These are phyloP conservation scores for Lactifluus echinatus DNA, from an alignment of 768 basidiomycete species.

Conservation along the genomic window DNA sequence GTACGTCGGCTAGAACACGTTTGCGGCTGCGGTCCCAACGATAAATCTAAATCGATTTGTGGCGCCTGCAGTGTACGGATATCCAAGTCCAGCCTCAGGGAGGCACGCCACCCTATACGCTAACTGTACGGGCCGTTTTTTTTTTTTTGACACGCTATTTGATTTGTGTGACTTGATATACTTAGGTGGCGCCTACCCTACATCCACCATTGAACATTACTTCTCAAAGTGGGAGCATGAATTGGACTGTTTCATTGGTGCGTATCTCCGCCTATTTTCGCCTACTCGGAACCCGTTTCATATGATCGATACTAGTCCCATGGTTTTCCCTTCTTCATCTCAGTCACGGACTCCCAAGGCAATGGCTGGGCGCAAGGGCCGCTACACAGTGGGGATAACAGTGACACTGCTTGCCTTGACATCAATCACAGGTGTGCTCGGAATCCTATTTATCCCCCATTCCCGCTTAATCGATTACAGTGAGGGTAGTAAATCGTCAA, in stretches of 20 bases:
- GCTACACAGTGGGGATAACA: slow-evolving; percentile 42
- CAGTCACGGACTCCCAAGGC: slow-evolving; percentile 42
- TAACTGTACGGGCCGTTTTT: slow-evolving; percentile 37
- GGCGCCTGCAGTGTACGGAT: slow-evolving; percentile 42
- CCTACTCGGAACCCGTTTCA: slow-evolving; percentile 17
- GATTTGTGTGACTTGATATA: background rate
- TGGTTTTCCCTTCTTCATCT: slow-evolving; percentile 49
- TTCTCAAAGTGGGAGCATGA: slow-evolving; percentile 34
- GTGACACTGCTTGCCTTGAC: slow-evolving; percentile 36
- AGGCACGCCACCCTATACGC: slow-evolving; percentile 50
- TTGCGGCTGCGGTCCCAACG: background rate
- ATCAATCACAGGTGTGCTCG: slow-evolving; percentile 4
- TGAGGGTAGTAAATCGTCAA: background rate
- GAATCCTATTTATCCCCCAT: too few species aligned
- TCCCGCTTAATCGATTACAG: background rate
- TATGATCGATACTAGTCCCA: slow-evolving; percentile 32
- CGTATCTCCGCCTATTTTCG: background rate
- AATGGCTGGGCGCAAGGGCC: slow-evolving; percentile 50
- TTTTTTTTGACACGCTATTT: background rate
- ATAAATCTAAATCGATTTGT: background rate
- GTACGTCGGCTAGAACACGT: slow-evolving; percentile 25
- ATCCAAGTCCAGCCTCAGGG: slow-evolving; percentile 44
- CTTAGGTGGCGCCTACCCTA: slow-evolving; percentile 48
- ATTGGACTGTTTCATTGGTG: slow-evolving; percentile 47
- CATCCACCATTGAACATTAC: slow-evolving; percentile 56